Conservation (phyloP, 495 filamentous ascomycete genomes). For the Pyronema omphalodes region DNA sequence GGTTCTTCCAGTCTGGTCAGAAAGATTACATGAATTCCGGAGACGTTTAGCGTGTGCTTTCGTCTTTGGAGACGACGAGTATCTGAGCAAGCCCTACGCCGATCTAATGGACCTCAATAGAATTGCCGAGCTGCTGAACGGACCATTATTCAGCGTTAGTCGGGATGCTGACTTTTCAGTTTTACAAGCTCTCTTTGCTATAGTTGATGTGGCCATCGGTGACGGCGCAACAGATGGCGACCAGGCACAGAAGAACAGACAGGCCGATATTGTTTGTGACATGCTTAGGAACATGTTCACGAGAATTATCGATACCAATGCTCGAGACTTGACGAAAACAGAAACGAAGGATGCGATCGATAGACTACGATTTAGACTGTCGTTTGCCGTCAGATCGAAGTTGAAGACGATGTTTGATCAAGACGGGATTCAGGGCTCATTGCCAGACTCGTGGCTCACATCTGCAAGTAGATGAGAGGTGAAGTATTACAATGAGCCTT, state of each 20-base stretch:
- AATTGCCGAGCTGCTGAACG: constrained; percentile 27
- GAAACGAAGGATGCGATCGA: constrained; percentile 58
- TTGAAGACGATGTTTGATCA: constrained; percentile 27
- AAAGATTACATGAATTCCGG: constrained; percentile 41
- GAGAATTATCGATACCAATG: constrained; percentile 55
- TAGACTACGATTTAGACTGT: constrained; percentile 47
- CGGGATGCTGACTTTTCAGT: constrained; percentile 45
- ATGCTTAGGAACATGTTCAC: constrained; percentile 48
- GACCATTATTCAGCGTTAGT: constrained; percentile 32
- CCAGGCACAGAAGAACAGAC: constrained; percentile 39
- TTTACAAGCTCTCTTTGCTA: constrained; percentile 41
- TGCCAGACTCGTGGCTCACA: too few species aligned
- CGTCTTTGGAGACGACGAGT: constrained; percentile 36
- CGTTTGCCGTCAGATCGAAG: constrained; percentile 42
- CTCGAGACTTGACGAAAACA: constrained; percentile 49
- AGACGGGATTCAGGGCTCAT: not conserved
- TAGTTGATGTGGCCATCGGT: constrained; percentile 60
- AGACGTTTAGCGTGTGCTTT: constrained; percentile 57
- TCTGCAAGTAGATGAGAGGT: too few species aligned
- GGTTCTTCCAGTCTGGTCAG: constrained; percentile 35
- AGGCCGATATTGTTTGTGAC: constrained; percentile 46
- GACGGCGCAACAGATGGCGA: constrained; percentile 30
- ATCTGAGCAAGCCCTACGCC: constrained; percentile 30
- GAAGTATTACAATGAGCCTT: too few species aligned
- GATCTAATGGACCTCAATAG: constrained; percentile 31